Base-by-base conservation (phyloP, 1,139 yeast species). In the Diutina neorugosa region DNA sequence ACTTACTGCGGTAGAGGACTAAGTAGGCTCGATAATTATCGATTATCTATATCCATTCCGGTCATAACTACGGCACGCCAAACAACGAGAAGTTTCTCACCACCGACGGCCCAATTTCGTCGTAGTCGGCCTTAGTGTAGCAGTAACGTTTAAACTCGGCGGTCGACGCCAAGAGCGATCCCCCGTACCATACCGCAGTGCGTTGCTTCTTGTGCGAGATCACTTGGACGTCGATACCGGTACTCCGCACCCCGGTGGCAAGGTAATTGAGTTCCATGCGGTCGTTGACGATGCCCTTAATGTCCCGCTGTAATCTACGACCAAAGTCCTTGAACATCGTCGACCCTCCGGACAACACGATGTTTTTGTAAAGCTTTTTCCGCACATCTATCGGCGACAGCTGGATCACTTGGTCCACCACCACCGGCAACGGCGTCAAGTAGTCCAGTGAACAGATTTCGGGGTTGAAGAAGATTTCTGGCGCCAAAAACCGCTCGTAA, bases 131-230 rank as follows among this genome's bases (percentile, higher is more conserved):
- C 74, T 93, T 94, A 52, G 98, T 91, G 74, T 91, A 94, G 68
- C 98, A 93, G 71, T 90, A 90, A 67, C 96, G 84, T 71, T 86
- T 89, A 73, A 93, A 93, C 69, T 93, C 98, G 16, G 96, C 83
- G 19, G 99, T 94, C 71, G 91, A 98, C 1, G 99, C 98, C 65
- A 94, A 78, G 61, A 94, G 75, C 20, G 96, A 87, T 58, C 98
- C 99, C 61, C 99, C 99, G 67, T 91, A 94, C 98, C 98, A 94
- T 55, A 94, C 99, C 8, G 99, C 99, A 64, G 93, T 89, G 66
- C 96, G 81, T 74, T 94, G 99, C 71, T 94, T 87, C 75, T 93
- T 90, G 73, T 94, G 99, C 25, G 96, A 83, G 60, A 94, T 91
- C 57, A 94, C 99, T 71, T 88, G 95, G 54, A 94, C 99, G 55